Conservation (phyloP, 257 asterid genomes). For the Lycium barbarum region DNA sequence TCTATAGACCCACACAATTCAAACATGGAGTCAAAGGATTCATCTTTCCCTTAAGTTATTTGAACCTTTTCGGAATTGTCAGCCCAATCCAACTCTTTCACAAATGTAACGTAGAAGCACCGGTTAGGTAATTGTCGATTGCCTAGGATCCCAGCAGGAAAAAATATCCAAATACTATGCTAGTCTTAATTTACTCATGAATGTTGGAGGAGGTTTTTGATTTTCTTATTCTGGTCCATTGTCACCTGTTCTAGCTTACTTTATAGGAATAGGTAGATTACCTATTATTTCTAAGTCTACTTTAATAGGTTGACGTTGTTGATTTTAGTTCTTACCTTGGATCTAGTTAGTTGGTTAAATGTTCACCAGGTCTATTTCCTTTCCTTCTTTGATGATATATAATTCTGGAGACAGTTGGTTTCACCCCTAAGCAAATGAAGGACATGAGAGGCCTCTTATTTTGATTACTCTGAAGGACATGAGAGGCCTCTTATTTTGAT, state of each 20-base stretch:
- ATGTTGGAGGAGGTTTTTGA: not conserved
- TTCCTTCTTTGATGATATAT: too few relatives aligned
- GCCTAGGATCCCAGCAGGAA: not conserved
- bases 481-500: not conserved
- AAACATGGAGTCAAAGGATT: not conserved
- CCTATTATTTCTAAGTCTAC: not conserved
- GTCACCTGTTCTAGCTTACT: not conserved
- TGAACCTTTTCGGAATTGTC: not conserved
- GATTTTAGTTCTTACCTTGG: not conserved
- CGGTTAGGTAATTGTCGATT: slow-evolving; percentile 1
- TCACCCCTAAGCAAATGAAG: slow-evolving; percentile 1
- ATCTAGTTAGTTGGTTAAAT: not conserved
- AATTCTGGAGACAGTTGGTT: slow-evolving; percentile 18
- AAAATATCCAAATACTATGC: not conserved
- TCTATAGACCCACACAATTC: not conserved
- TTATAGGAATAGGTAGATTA: not conserved
- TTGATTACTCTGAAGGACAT: too few relatives aligned
- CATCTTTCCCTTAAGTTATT: not conserved
- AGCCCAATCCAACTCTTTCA: not conserved
- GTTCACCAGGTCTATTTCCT: too few relatives aligned
- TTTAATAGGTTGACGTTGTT: not conserved
- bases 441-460: not conserved
- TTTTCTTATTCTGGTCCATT: not conserved
- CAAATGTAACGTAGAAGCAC: not conserved
- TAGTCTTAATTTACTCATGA: not conserved